Percentiles rank a stretch among this genome's conserved stretches.
These are phyloP conservation scores for Lasiodiplodia sp. DNA, from an alignment of 2,329 filamentous ascomycete genomes.

Conservation along the genomic window DNA sequence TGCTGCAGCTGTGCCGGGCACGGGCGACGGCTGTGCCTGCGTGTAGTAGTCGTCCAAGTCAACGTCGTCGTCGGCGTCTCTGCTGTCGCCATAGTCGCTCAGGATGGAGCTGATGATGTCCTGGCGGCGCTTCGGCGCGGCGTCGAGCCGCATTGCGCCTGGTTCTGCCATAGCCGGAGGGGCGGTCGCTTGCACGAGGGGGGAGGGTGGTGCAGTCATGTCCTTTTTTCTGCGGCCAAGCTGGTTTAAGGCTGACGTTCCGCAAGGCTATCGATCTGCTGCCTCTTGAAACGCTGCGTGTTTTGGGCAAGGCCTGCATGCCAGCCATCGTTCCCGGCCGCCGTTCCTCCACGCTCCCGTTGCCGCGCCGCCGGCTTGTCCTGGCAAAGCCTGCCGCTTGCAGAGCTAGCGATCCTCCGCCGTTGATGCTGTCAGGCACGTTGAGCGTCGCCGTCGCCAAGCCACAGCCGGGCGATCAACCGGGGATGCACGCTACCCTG, in stretches of 20 bases:
- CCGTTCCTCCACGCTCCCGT: conserved; percentile 2
- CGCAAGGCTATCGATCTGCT: conserved; percentile 35
- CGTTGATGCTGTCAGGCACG: conserved; percentile 4
- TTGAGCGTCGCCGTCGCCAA: conserved; percentile 21
- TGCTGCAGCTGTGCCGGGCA: not conserved
- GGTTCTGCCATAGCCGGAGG: conserved; percentile 35
- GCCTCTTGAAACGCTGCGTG: conserved; percentile 43
- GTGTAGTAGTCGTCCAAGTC: conserved; percentile 27
- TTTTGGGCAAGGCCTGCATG: conserved; percentile 42
- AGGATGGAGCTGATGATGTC: conserved; percentile 49
- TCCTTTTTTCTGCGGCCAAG: conserved; percentile 7
- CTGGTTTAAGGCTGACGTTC: conserved; percentile 41
- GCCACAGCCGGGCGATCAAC: conserved; percentile 28
- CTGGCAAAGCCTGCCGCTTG: not conserved
- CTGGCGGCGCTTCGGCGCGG: conserved; percentile 43
- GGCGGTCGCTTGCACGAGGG: conserved; percentile 5
- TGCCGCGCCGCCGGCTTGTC: not conserved
- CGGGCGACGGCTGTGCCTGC: conserved; percentile 11
- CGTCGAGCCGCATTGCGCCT: conserved; percentile 20
- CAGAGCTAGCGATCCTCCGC: conserved; percentile 15
- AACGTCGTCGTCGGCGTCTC: conserved; percentile 14
- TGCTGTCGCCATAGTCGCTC: conserved; percentile 43
- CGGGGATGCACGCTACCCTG: conserved; percentile 24
- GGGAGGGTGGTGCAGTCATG: conserved; percentile 12
- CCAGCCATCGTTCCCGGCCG: conserved; percentile 15